phyloP scores from a whole-genome alignment of 257 asterid species.

The Gentiana dahurica region DNA sequence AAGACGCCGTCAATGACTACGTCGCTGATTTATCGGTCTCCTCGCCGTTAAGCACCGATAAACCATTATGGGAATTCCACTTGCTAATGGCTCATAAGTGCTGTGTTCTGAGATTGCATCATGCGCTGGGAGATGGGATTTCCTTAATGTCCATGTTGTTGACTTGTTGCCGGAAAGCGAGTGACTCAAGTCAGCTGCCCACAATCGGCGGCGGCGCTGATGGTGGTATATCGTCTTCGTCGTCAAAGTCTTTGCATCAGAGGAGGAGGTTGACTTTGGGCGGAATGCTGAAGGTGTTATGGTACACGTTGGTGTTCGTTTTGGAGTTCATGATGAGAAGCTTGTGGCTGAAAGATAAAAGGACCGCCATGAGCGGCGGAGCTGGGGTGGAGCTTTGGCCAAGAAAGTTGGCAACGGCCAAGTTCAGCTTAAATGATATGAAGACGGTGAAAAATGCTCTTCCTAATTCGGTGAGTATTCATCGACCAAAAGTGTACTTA shows the following conservation, averaged over 20 bases:
- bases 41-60: conserved; percentile 42
- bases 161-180: conserved; percentile 40
- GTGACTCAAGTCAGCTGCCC: conserved; percentile 35
- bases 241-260: not conserved
- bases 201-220: conserved; percentile 4
- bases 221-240: conserved; percentile 15
- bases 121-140: conserved; percentile 78
- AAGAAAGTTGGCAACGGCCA: conserved; percentile 31
- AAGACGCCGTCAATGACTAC: conserved; percentile 53
- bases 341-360: conserved; percentile 31
- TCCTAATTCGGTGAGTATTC: conserved; percentile 15
- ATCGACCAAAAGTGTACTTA: no score
- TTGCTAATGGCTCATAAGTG: conserved; percentile 45
- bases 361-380: conserved; percentile 30
- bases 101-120: conserved; percentile 54
- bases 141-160: conserved; percentile 56
- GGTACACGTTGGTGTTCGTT: conserved; percentile 24
- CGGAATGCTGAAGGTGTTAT: conserved; percentile 19
- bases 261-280: conserved; percentile 17
- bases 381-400: conserved; percentile 47
- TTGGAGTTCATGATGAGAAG: conserved; percentile 20
- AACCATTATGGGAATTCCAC: conserved; percentile 78
- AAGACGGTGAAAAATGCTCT: conserved; percentile 23
- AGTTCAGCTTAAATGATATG: conserved; percentile 27
- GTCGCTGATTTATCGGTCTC: conserved; percentile 42